These are phyloP conservation scores for Gilbertella persicaria DNA, from an alignment of 371 early-diverging fungal genomes.

Conservation along the genomic window DNA sequence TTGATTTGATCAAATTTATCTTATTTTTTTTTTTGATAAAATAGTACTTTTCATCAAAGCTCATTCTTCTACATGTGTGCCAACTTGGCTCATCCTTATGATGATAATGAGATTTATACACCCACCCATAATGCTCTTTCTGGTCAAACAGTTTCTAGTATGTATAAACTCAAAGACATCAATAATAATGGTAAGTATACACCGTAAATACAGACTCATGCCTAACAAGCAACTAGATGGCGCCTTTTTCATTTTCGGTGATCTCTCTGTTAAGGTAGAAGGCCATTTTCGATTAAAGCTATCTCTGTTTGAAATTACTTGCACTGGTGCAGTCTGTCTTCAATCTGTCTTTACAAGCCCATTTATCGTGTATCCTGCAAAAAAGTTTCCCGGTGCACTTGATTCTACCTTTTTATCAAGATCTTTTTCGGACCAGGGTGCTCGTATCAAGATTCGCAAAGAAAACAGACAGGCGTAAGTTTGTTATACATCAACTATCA, in stretches of 20 bases:
- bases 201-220: not conserved
- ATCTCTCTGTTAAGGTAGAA: conserved; percentile 88
- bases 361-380: conserved; percentile 83
- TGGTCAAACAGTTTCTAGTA: conserved; percentile 48
- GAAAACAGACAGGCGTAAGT: conserved; percentile 50
- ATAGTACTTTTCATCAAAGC: conserved; percentile 65
- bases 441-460: conserved; percentile 54
- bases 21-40: conserved; percentile 18
- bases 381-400: conserved; percentile 91
- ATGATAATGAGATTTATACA: conserved; percentile 35
- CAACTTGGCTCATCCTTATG: conserved; percentile 43
- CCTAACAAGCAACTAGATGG: conserved; percentile 57
- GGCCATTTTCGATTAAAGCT: conserved; percentile 89
- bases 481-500: not conserved
- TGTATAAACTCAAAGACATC: conserved; percentile 49
- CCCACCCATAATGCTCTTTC: conserved; percentile 44
- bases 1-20: conserved; percentile 3
- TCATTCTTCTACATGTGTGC: conserved; percentile 50
- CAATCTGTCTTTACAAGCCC: conserved; percentile 52
- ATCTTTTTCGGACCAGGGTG: conserved; percentile 55
- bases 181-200: conserved; percentile 36
- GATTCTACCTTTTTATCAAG: conserved; percentile 54
- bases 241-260: conserved; percentile 95
- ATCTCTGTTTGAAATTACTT: conserved; percentile 82
- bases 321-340: conserved; percentile 30